These are phyloP conservation scores for Tolypocladium amazonense DNA, from an alignment of 2,329 filamentous ascomycete species.

Conservation along the genomic window DNA sequence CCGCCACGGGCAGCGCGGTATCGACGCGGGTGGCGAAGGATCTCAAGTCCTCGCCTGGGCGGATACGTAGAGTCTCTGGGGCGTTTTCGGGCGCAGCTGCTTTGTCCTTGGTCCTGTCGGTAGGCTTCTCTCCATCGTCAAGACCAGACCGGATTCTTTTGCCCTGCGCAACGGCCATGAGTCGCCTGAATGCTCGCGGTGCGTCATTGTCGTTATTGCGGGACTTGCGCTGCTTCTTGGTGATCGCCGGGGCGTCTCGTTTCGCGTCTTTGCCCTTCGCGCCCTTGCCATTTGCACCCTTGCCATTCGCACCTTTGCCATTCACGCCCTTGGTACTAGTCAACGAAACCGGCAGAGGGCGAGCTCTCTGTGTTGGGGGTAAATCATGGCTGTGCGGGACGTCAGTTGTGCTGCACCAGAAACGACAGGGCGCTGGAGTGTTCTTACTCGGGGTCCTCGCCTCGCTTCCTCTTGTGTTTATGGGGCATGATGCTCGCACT, in stretches of 20 bases:
- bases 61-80: constrained; percentile 52
- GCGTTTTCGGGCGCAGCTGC: constrained; percentile 8
- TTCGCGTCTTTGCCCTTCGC: constrained; percentile 16
- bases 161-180: constrained; percentile 65
- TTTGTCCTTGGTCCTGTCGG: constrained; percentile 6
- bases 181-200: constrained; percentile 73
- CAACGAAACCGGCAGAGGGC: constrained; percentile 36
- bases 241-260: constrained; percentile 25
- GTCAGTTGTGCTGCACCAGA: constrained; percentile 5
- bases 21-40: constrained; percentile 80
- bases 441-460: constrained; percentile 43
- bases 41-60: constrained; percentile 71
- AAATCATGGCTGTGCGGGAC: constrained; percentile 33
- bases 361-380: constrained; percentile 36
- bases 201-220: constrained; percentile 59
- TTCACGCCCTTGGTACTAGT: constrained; percentile 4
- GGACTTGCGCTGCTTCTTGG: constrained; percentile 33
- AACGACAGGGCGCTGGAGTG: background rate
- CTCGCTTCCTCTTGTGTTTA: constrained; percentile 65
- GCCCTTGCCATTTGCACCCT: constrained; percentile 11
- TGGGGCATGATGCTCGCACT: constrained; percentile 54
- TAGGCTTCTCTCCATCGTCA: constrained; percentile 51
- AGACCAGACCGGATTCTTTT: constrained; percentile 53
- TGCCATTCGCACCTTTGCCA: constrained; percentile 7
- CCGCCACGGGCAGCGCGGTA: constrained; percentile 66